Conservation (phyloP, 768 basidiomycete species). For the Hebeloma cylindrosporum region DNA sequence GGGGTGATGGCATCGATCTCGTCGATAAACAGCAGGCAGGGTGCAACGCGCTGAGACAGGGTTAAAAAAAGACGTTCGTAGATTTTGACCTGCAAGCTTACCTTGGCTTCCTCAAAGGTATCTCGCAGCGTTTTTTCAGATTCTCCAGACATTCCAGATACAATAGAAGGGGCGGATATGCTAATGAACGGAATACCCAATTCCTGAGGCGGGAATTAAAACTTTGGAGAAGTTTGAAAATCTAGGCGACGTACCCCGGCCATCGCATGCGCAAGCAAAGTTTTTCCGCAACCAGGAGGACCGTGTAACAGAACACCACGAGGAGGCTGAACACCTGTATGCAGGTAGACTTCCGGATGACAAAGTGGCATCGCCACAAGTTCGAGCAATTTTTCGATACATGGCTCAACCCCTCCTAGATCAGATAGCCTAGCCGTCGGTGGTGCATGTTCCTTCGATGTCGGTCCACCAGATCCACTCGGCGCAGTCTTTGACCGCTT, state of each 20-base stretch:
- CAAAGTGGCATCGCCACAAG: constrained; percentile 94
- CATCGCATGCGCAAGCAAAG: constrained; percentile 89
- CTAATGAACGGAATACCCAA: constrained; percentile 90
- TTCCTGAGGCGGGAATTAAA: constrained; percentile 53
- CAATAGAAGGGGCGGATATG: constrained; percentile 93
- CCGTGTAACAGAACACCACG: constrained; percentile 92
- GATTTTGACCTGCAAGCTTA: constrained; percentile 30
- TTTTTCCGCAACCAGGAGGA: constrained; percentile 97
- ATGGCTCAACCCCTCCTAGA: constrained; percentile 83
- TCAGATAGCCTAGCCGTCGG: constrained; percentile 78
- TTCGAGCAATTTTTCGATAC: constrained; percentile 91
- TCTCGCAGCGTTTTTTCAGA: constrained; percentile 95
- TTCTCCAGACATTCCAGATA: constrained; percentile 98
- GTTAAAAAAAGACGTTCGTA: background rate
- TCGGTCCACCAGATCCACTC: constrained; percentile 28
- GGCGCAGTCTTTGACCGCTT: constrained; percentile 56
- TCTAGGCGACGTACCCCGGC: constrained; percentile 67
- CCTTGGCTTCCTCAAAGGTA: constrained; percentile 97
- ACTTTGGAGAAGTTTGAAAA: background rate
- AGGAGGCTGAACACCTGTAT: constrained; percentile 91
- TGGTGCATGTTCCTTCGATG: constrained; percentile 66
- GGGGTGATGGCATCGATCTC: constrained; percentile 98
- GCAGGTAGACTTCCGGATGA: constrained; percentile 93
- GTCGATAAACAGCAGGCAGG: constrained; percentile 93
- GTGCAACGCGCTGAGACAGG: constrained; percentile 69